These are phyloP conservation scores for Ogataea trehaloabstinens DNA, from an alignment of 805 yeast species.

Conservation along the genomic window DNA sequence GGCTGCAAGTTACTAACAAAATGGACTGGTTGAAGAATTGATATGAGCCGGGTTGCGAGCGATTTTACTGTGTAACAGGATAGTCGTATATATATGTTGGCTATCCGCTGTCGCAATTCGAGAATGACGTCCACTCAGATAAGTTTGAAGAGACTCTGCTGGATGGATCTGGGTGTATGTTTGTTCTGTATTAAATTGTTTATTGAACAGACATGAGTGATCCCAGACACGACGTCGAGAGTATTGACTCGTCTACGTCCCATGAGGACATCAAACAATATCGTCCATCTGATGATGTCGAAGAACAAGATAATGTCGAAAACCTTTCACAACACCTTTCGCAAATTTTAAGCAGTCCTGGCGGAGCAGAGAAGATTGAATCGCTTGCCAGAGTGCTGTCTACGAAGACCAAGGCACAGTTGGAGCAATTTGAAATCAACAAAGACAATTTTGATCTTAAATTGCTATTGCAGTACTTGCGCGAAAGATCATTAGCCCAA, in stretches of 20 bases:
- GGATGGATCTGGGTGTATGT: conserved; percentile 1
- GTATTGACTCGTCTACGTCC: conserved; percentile 22
- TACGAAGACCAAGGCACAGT: conserved; percentile 45
- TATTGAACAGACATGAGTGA: conserved; percentile 4
- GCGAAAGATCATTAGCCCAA: conserved; percentile 38
- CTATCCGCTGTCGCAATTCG: background rate
- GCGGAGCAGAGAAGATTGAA: conserved; percentile 37
- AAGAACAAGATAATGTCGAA: conserved; percentile 24
- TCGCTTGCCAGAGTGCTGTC: conserved; percentile 51
- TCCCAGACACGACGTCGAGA: conserved; percentile 18
- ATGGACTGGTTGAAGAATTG: background rate
- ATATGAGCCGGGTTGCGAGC: conserved; percentile 3
- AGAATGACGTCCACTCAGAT: background rate
- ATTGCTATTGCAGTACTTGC: conserved; percentile 39
- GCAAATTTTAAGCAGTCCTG: conserved; percentile 23
- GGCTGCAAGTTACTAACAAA: background rate
- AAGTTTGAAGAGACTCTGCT: background rate
- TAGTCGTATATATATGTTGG: background rate
- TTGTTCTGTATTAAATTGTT: background rate
- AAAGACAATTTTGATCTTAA: conserved; percentile 46
- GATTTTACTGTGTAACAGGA: conserved; percentile 2
- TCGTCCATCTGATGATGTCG: conserved; percentile 23
- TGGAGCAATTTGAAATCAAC: conserved; percentile 43
- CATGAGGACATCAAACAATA: conserved; percentile 25
- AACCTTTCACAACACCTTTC: conserved; percentile 28